Conservation (phyloP, 2,329 filamentous ascomycete genomes). For the Ambrosiella cleistominuta region DNA sequence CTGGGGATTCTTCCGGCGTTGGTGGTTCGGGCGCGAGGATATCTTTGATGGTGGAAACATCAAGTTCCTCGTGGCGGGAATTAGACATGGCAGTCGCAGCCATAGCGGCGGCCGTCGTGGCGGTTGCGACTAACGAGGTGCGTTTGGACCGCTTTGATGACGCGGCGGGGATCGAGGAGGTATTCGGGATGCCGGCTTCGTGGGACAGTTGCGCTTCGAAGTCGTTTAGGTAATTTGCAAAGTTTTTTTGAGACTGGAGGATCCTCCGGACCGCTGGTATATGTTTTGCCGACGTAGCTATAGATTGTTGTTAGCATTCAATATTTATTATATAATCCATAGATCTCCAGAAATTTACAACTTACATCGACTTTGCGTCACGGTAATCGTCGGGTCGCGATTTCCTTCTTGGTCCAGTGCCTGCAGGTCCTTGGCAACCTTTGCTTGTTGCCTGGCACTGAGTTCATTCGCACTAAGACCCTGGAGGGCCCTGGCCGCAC, state of each 20-base stretch:
- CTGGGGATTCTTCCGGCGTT: not conserved
- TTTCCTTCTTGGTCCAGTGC: constrained; percentile 68
- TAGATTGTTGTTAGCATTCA: not conserved
- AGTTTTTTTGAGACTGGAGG: constrained; percentile 64
- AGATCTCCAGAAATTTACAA: not conserved
- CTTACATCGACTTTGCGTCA: constrained; percentile 35
- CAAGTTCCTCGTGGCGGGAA: not conserved
- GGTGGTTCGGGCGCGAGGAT: not conserved
- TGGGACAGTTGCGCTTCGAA: constrained; percentile 47
- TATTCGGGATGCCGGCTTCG: constrained; percentile 19
- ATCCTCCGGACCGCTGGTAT: constrained; percentile 60
- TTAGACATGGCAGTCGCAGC: not conserved
- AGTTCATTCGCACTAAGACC: constrained; percentile 43
- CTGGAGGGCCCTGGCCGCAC: constrained; percentile 43
- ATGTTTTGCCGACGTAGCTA: constrained; percentile 27
- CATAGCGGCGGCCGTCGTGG: constrained; percentile 17
- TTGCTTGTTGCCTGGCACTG: constrained; percentile 65
- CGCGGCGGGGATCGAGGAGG: constrained; percentile 13
- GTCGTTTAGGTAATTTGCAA: constrained; percentile 67
- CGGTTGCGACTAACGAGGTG: constrained; percentile 19
- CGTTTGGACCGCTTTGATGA: constrained; percentile 8
- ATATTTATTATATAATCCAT: not conserved
- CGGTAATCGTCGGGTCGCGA: constrained; percentile 51
- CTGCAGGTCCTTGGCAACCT: constrained; percentile 63
- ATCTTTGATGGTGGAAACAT: not conserved